Conservation (phyloP, 148 eudicot species). For the Camellia lanceoleosa region DNA sequence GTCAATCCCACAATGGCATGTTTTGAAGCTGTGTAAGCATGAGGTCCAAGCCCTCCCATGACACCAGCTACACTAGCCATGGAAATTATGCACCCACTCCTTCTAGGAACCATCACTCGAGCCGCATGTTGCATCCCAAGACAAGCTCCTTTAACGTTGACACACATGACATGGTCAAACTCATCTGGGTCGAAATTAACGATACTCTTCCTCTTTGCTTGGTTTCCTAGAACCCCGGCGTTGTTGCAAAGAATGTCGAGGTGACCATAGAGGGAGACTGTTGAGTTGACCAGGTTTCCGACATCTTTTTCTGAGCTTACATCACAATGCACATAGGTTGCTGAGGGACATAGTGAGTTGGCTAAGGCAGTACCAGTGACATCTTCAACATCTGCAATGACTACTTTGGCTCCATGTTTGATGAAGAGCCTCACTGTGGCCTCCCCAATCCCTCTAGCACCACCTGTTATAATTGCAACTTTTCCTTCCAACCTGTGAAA, state of each 20-base stretch:
- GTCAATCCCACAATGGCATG: slow-evolving; percentile 26
- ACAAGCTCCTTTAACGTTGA: slow-evolving; percentile 23
- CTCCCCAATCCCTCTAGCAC: slow-evolving; percentile 25
- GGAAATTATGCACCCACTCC: slow-evolving; percentile 20
- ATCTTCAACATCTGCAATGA: slow-evolving; percentile 23
- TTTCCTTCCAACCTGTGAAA: slow-evolving; percentile 21
- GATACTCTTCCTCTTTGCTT: slow-evolving; percentile 20
- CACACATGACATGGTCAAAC: slow-evolving; percentile 16
- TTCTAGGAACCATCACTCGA: slow-evolving; percentile 13
- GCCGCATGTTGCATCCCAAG: slow-evolving; percentile 27
- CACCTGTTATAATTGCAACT: slow-evolving; percentile 26
- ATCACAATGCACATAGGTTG: slow-evolving; percentile 22
- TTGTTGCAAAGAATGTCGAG: slow-evolving; percentile 28
- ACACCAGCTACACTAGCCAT: slow-evolving; percentile 23
- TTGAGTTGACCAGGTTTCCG: slow-evolving; percentile 12
- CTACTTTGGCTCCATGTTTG: slow-evolving; percentile 25
- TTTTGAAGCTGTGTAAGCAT: slow-evolving; percentile 21
- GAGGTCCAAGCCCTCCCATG: slow-evolving; percentile 27
- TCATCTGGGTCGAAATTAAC: slow-evolving; percentile 18
- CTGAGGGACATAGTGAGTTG: slow-evolving; percentile 18
- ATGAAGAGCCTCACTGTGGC: slow-evolving; percentile 25
- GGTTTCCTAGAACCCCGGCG: slow-evolving; percentile 25
- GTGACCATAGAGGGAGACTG: slow-evolving; percentile 15
- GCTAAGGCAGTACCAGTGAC: slow-evolving; percentile 14
- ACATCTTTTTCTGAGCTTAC: slow-evolving; percentile 16